Evolutionary conservation across 2,329 filamentous ascomycete species (phyloP).

Genomic region (Venturia asperata): DNA sequence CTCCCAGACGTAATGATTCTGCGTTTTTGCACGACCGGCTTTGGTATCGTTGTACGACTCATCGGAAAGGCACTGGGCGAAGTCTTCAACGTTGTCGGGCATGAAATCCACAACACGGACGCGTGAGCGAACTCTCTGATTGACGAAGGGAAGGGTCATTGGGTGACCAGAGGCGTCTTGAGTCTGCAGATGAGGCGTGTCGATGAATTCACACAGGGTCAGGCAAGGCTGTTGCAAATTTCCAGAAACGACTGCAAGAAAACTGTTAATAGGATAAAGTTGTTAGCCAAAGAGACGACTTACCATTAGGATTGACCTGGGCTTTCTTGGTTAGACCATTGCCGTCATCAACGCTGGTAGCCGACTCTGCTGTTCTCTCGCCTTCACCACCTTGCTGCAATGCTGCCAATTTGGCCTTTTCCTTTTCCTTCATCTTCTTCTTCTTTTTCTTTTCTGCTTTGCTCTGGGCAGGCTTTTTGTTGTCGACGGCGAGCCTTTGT

Average conservation of each 20-base stretch:
- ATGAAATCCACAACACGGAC: constrained; percentile 79
- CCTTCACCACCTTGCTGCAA: constrained; percentile 21
- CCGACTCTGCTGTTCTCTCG: constrained; percentile 18
- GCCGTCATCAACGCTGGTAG: background rate
- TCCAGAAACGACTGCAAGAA: constrained; percentile 40
- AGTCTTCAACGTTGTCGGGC: constrained; percentile 63
- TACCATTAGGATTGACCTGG: constrained; percentile 37
- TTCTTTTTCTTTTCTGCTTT: constrained; percentile 33
- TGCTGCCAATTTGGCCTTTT: constrained; percentile 24
- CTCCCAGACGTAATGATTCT: constrained; percentile 52
- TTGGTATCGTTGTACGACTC: constrained; percentile 37
- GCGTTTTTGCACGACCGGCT: constrained; percentile 34
- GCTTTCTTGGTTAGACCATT: background rate
- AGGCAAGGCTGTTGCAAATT: constrained; percentile 36
- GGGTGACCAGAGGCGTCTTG: constrained; percentile 39
- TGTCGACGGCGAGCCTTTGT: constrained; percentile 21
- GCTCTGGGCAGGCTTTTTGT: constrained; percentile 17
- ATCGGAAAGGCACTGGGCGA: constrained; percentile 46
- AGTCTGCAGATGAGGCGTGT: constrained; percentile 40
- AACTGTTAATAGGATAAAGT: background rate
- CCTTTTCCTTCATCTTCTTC: constrained; percentile 29
- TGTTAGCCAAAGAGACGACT: constrained; percentile 21
- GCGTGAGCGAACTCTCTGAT: constrained; percentile 60
- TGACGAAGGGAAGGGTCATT: constrained; percentile 61
- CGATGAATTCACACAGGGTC: constrained; percentile 43